A percentile compares a stretch with the other conserved stretches of the same genome.
Evolutionary conservation across 1,284 basidiomycete species (phyloP).

Genomic region (Cronartium ribicola): DNA sequence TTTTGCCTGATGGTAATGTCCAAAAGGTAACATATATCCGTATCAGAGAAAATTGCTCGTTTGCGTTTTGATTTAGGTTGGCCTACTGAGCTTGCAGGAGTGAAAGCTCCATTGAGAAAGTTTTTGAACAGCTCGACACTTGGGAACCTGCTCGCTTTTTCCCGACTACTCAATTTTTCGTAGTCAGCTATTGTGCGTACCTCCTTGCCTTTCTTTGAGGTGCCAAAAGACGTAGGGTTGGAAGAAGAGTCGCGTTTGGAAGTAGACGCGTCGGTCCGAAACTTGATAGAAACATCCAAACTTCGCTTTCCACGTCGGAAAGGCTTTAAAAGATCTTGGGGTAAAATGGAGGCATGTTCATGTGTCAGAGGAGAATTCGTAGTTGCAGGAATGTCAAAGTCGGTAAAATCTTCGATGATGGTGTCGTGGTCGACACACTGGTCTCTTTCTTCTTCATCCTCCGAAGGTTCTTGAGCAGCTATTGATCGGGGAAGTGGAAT

Average conservation of each 20-base stretch:
- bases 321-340: neutral
- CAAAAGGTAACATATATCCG: conserved; percentile 27
- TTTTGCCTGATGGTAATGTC: conserved; percentile 3
- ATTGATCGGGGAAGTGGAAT: too few relatives aligned
- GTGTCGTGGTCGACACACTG: neutral
- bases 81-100: neutral
- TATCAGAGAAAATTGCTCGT: neutral
- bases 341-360: neutral
- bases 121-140: conserved; percentile 23
- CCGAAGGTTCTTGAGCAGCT: too few relatives aligned
- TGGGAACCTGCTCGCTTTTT: conserved; percentile 31
- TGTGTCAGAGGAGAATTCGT: neutral
- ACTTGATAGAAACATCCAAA: neutral
- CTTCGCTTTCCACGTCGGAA: neutral
- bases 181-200: conserved; percentile 25
- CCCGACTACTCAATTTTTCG: conserved; percentile 20
- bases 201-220: conserved; percentile 9
- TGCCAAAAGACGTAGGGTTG: neutral
- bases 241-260: neutral
- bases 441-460: neutral
- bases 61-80: conserved; percentile 31
- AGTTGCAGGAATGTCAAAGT: neutral
- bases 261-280: neutral
- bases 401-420: neutral
- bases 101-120: conserved; percentile 12